Conservation (phyloP, 2,329 filamentous ascomycete genomes). For the Sporothrix sp. region DNA sequence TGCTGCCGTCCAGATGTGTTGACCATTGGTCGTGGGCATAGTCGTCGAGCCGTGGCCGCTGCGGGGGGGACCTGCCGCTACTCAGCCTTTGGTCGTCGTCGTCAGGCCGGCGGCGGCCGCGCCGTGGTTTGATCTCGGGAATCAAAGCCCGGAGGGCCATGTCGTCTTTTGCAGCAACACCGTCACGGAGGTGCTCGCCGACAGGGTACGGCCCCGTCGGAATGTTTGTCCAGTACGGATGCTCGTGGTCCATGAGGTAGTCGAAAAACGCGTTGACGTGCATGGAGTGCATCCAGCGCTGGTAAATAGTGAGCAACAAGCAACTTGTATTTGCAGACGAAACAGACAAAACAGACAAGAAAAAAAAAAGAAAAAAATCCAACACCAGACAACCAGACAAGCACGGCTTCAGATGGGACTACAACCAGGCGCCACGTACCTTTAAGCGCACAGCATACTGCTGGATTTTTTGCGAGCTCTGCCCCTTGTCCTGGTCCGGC, state of each 20-base stretch:
- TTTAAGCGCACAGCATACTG: constrained; percentile 90
- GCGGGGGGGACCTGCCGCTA: constrained; percentile 37
- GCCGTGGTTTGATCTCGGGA: constrained; percentile 60
- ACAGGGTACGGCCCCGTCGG: constrained; percentile 55
- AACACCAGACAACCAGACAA: too few relatives aligned
- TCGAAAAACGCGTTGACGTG: constrained; percentile 93
- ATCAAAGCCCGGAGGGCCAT: constrained; percentile 75
- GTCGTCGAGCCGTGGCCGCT: constrained; percentile 47
- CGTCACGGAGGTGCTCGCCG: constrained; percentile 60
- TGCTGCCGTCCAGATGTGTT: constrained; percentile 33
- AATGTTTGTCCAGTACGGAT: constrained; percentile 70
- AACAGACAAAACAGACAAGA: background rate
- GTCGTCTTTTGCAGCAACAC: constrained; percentile 77
- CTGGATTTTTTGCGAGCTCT: constrained; percentile 87
- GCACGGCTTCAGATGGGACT: too few relatives aligned
- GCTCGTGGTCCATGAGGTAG: constrained; percentile 67
- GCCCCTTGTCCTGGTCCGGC: constrained; percentile 68
- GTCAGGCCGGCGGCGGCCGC: constrained; percentile 53
- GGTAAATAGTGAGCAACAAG: too few relatives aligned
- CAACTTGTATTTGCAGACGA: too few relatives aligned
- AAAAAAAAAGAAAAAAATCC: background rate
- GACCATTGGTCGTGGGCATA: constrained; percentile 29
- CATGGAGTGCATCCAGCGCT: constrained; percentile 96
- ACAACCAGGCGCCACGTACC: constrained; percentile 35
- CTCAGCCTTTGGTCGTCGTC: constrained; percentile 39